Percentiles rank a stretch among this genome's conserved stretches.
Evolutionary conservation across 2,329 filamentous ascomycete species (phyloP).

Genomic region (Ophiostoma piceae): DNA sequence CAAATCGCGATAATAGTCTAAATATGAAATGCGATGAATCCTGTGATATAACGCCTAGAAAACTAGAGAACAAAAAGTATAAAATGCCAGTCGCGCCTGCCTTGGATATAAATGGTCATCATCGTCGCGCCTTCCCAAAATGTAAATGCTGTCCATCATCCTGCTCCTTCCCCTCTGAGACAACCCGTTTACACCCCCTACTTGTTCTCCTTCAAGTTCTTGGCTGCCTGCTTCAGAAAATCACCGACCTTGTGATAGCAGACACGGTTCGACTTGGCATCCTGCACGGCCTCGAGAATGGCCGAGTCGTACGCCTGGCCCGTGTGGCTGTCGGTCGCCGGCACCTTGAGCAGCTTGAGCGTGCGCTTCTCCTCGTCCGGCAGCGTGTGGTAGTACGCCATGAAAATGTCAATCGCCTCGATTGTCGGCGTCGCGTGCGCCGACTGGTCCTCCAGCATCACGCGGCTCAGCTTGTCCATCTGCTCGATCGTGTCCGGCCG

Average conservation of each 20-base stretch:
- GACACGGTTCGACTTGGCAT: conserved; percentile 31
- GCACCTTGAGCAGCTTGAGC: conserved; percentile 30
- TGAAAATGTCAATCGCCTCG: conserved; percentile 31
- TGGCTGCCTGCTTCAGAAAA: conserved; percentile 27
- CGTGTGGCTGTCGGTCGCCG: conserved; percentile 32
- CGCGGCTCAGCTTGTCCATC: conserved; percentile 27
- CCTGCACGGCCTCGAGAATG: conserved; percentile 31
- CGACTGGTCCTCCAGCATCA: conserved; percentile 30
- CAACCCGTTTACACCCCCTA: neutral
- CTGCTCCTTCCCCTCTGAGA: neutral
- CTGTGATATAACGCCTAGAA: too few species aligned
- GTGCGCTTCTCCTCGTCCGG: conserved; percentile 30
- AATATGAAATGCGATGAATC: neutral
- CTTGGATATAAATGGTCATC: neutral
- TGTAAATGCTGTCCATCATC: neutral
- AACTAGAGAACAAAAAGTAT: neutral
- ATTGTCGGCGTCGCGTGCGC: conserved; percentile 27
- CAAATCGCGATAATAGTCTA: neutral
- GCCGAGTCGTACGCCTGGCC: conserved; percentile 31
- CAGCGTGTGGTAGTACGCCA: conserved; percentile 30
- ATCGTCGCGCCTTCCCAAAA: neutral
- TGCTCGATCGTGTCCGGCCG: conserved; percentile 29
- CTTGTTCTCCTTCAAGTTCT: conserved; percentile 15
- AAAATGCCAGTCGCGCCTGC: neutral
- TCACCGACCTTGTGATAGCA: conserved; percentile 30